phyloP scores from a whole-genome alignment of 768 basidiomycete genomes.

The Russula abietina region DNA sequence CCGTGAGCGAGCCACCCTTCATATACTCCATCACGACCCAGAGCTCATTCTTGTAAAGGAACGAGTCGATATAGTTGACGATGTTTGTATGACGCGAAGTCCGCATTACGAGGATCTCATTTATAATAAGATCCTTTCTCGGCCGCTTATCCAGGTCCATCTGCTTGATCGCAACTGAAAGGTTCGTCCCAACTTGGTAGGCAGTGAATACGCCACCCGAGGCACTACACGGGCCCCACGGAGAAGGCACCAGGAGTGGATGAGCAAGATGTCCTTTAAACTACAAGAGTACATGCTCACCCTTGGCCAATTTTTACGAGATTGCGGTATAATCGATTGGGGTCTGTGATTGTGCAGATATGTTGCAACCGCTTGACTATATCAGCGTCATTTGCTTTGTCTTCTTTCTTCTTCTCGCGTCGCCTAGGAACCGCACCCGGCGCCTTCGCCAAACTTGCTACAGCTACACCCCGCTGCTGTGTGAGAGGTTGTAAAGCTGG shows the following conservation, averaged over 20 bases:
- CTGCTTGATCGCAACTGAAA: conserved; percentile 97
- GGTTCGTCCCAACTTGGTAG: conserved; percentile 91
- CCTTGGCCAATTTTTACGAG: conserved; percentile 97
- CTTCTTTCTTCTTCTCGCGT: conserved; percentile 34
- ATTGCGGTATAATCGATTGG: conserved; percentile 80
- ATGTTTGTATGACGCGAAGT: conserved; percentile 98
- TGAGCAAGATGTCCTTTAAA: not conserved
- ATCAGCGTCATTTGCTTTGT: conserved; percentile 77
- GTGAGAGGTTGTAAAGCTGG: conserved; percentile 32
- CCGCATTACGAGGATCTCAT: conserved; percentile 99
- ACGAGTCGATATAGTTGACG: conserved; percentile 99
- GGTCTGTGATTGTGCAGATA: conserved; percentile 97
- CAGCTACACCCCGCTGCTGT: conserved; percentile 57
- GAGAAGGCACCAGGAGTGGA: not conserved
- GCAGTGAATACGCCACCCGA: conserved; percentile 98
- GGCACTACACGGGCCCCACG: conserved; percentile 65
- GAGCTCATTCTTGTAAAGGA: conserved; percentile 94
- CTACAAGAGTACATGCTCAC: conserved; percentile 42
- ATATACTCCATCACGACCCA: conserved; percentile 99
- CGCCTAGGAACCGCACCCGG: conserved; percentile 77
- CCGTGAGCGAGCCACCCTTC: conserved; percentile 93
- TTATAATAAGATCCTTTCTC: conserved; percentile 99
- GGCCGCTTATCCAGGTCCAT: conserved; percentile 99
- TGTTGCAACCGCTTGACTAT: conserved; percentile 85
- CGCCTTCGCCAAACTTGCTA: conserved; percentile 57